Evolutionary conservation across 2,329 filamentous ascomycete species (phyloP).

Genomic region (Phyllosticta citrichinensis): DNA sequence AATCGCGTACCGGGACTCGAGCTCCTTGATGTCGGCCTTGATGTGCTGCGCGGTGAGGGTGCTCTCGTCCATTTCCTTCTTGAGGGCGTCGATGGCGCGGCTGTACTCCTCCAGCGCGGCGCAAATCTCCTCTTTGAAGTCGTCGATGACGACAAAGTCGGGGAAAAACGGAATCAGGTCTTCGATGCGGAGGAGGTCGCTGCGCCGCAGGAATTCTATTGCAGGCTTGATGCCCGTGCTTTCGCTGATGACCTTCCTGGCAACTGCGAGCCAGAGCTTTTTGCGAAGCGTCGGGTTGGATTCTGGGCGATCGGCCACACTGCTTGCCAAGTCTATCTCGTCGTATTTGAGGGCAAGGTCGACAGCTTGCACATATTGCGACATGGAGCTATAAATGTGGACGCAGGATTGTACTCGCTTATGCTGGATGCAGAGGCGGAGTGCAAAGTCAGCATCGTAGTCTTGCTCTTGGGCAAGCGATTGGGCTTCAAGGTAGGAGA

Average conservation of each 20-base stretch:
- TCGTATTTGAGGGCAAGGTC: slow-evolving; percentile 84
- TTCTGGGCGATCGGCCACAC: slow-evolving; percentile 54
- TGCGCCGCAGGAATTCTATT: slow-evolving; percentile 86
- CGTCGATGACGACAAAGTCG: slow-evolving; percentile 96
- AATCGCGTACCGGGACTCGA: slow-evolving; percentile 87
- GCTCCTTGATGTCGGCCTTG: slow-evolving; percentile 72
- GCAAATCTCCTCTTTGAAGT: slow-evolving; percentile 98
- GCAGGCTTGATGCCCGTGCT: slow-evolving; percentile 75
- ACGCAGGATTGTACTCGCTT: slow-evolving; percentile 88
- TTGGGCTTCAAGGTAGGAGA: slow-evolving; percentile 85
- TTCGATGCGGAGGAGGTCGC: slow-evolving; percentile 86
- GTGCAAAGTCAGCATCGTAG: slow-evolving; percentile 92
- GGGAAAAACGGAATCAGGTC: slow-evolving; percentile 98
- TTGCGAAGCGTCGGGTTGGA: slow-evolving; percentile 71
- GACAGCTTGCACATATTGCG: slow-evolving; percentile 85
- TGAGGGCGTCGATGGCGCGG: slow-evolving; percentile 77
- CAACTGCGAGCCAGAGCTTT: slow-evolving; percentile 89
- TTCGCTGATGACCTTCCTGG: slow-evolving; percentile 83
- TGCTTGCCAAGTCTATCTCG: slow-evolving; percentile 78
- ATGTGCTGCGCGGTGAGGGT: slow-evolving; percentile 84
- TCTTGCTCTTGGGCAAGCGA: slow-evolving; percentile 61
- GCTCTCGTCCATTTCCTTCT: slow-evolving; percentile 92
- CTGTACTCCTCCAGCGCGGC: slow-evolving; percentile 86
- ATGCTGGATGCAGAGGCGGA: slow-evolving; percentile 90
- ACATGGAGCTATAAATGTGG: slow-evolving; percentile 95